Evolutionary conservation across 2,329 filamentous ascomycete genomes (phyloP), one percentile per base, ranked within the genome.

Genomic region (Xylaria sp.): DNA sequence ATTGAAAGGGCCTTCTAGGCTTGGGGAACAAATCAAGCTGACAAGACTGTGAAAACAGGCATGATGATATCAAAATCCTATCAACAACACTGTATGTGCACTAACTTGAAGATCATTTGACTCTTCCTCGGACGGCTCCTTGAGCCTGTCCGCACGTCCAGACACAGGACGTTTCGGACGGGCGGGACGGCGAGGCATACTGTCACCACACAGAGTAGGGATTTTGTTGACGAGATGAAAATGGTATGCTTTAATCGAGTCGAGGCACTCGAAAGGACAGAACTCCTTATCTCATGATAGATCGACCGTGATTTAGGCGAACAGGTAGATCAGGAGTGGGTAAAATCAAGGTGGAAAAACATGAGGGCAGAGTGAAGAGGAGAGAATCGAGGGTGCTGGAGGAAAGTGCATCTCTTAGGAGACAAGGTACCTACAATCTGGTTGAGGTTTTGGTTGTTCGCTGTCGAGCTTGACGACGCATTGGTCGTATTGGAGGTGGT

Each of bases 401-500:
- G 21, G 24, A 42, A 38, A 16, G 19, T 18, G 22, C 39, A 24
- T 46, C 20, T n/a, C n/a, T n/a, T 38, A 52, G 20, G 54, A 44
- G 34, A 13, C 39, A 46, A 42, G 79, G 11, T 24, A 77, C 92
- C 83, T 82, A 97, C 93, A 73, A 97, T 97, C 65, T 96, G 92
- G 66, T 97, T 97, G 1, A 97, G 74, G 69, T 97, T 96, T 66
- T 95, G 91, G 59, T 93, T 91, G 2, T 89, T 91, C 74, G 91
- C 87, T 8, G 75, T 71, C 1, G 74, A 58, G 24, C 70, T 57
- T 4, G 73, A 61, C 17, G 75, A 66, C 9, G 64, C 39, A 21
- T 61, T 57, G 5, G 62, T 44, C 2, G 60, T 52, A 19, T 50
- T 60, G 18, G 50, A 48, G 18, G 57, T 44, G 11, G 55, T 48